Evolutionary conservation across 371 early-diverging fungal species (phyloP), one percentile per base, ranked within the genome.

Genomic region (Capillidium heterosporum): DNA sequence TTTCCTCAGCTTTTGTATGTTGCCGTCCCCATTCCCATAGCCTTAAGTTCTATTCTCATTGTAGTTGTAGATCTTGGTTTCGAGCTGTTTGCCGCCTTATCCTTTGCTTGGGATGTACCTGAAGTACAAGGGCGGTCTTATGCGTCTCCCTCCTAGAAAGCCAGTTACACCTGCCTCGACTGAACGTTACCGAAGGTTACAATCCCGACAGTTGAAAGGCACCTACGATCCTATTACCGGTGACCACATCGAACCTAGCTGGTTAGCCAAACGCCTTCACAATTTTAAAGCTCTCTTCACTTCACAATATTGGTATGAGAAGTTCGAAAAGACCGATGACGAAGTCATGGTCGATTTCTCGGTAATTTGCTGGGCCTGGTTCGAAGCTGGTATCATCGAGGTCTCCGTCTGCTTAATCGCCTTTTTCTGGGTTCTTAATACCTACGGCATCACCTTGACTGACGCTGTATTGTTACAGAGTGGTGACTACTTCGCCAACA

Each of bases 51-150:
- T 50, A 77, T 95, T 60, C 73, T 85, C 58, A 91, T 95, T 56
- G 63, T 96, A 58, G 77, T 89, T 7, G 81, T 91, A 42, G 95
- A 95, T 77, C 77, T 95, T 35, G 91, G 93, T 11, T 92, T 89
- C 64, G 97, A 95, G 67, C 59, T 95, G 59, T 73, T 85, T 61
- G 70, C 80, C 21, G 89, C 94, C 4, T 69, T 95, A 32, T 73
- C 86, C 8, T 94, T 79, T 70, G 95, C 97, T 19, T 96, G 80
- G 79, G 97, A 96, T 70, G 69, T 70, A 10, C 79, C 93, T 11
- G 97, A 96, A 72, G 65, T 77, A 0, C 60, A 62, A 41, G 71
- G 60, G 26, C 27, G 83, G 84, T 32, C 65, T 95, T 59, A 94
- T 96, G 94, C 80, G 72, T 60, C 64, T 88, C 52, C 76, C 73